Conservation (phyloP, 2,329 filamentous ascomycete genomes). For the Elsinoe ampelina region DNA sequence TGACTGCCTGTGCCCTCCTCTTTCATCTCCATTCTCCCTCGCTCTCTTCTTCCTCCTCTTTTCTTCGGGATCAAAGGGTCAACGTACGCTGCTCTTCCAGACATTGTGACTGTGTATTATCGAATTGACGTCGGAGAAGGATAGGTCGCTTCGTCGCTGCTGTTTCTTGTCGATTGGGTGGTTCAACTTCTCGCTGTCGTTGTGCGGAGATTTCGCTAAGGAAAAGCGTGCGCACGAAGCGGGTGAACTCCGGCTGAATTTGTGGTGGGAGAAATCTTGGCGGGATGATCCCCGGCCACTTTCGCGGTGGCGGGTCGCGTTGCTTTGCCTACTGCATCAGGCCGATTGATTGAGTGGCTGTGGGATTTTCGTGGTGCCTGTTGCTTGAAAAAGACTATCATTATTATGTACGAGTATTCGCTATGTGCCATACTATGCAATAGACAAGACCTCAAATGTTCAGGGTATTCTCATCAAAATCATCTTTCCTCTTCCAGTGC, state of each 20-base stretch:
- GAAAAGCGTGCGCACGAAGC: slow-evolving; percentile 8
- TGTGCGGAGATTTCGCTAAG: slow-evolving; percentile 10
- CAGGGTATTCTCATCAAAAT: background rate
- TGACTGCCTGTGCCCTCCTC: background rate
- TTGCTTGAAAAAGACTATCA: background rate
- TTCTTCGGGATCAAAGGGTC: background rate
- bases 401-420: background rate
- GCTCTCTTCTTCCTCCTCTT: slow-evolving; percentile 6
- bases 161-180: background rate
- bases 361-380: too few relatives aligned
- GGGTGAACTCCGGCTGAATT: slow-evolving; percentile 5
- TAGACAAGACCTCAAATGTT: background rate
- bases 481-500: too few relatives aligned
- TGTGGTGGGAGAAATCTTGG: background rate
- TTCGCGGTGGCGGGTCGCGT: background rate
- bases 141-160: slow-evolving; percentile 13
- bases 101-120: slow-evolving; percentile 29
- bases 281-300: background rate
- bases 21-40: background rate
- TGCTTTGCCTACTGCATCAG: background rate
- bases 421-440: background rate
- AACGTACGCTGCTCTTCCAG: slow-evolving; percentile 32
- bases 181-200: background rate
- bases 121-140: slow-evolving; percentile 13
- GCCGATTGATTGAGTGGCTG: too few relatives aligned